These are phyloP conservation scores for Lichtheimia corymbifera DNA, from an alignment of 371 early-diverging fungal species.

Conservation along the genomic window DNA sequence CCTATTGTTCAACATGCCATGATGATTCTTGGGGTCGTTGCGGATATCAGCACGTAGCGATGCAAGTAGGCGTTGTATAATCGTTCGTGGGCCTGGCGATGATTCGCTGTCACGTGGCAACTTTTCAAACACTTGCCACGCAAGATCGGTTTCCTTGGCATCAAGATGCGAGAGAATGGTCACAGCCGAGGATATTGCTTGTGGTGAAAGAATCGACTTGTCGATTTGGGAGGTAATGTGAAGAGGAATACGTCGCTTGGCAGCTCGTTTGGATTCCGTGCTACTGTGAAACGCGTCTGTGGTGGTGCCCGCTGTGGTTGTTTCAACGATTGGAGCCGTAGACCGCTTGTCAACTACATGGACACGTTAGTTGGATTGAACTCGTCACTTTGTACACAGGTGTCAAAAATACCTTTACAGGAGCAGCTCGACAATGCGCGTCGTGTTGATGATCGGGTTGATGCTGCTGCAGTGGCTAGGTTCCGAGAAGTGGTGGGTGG, in stretches of 20 bases:
- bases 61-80: slow-evolving; percentile 19
- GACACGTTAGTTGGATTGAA: neutral
- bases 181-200: slow-evolving; percentile 20
- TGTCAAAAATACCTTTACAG: slow-evolving; percentile 13
- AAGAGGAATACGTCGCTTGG: slow-evolving; percentile 26
- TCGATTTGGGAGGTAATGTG: slow-evolving; percentile 26
- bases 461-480: neutral
- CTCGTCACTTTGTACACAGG: neutral
- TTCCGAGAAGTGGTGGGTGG: neutral
- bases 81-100: slow-evolving; percentile 3
- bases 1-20: slow-evolving; percentile 11
- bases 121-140: slow-evolving; percentile 32
- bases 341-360: neutral
- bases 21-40: slow-evolving; percentile 8
- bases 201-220: slow-evolving; percentile 23
- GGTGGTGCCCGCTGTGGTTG: neutral
- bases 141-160: slow-evolving; percentile 16
- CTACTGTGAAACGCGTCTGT: neutral
- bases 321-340: neutral
- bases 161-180: slow-evolving; percentile 25
- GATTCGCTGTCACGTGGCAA: slow-evolving; percentile 1
- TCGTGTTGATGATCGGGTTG: slow-evolving; percentile 1
- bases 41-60: slow-evolving; percentile 21
- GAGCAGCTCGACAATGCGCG: slow-evolving; percentile 17
- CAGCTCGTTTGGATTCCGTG: slow-evolving; percentile 11